Percentiles rank a stretch among this genome's conserved stretches.
These are phyloP conservation scores for Zygnema circumcarinatum DNA, from an alignment of 139 green algal genomes.

Conservation along the genomic window DNA sequence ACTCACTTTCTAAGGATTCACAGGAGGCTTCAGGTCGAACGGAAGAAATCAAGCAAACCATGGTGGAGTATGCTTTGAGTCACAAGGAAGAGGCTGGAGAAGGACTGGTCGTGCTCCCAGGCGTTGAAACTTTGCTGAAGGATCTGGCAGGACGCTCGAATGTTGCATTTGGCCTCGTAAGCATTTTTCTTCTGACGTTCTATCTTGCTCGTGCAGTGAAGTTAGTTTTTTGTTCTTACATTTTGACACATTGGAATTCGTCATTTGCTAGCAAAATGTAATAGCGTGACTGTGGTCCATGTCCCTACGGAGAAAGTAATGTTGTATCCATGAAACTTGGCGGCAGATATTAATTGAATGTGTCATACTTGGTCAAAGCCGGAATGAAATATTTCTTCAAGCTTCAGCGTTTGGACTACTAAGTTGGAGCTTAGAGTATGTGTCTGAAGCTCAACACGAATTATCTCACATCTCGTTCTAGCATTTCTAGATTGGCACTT, in stretches of 20 bases:
- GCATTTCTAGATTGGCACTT: too few species aligned
- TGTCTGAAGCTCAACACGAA: too few species aligned
- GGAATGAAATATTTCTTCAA: too few species aligned
- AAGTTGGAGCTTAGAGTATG: too few species aligned
- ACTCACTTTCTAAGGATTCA: neutral
- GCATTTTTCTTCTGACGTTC: neutral
- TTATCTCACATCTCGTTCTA: too few species aligned
- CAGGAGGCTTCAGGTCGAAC: slow-evolving; percentile 39
- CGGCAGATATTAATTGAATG: neutral
- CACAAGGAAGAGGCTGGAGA: slow-evolving; percentile 20
- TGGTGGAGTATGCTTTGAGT: slow-evolving; percentile 64
- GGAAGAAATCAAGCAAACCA: slow-evolving; percentile 61
- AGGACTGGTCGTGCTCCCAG: slow-evolving; percentile 73
- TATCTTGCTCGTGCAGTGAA: slow-evolving; percentile 46
- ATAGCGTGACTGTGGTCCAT: too few species aligned
- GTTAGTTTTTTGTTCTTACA: neutral
- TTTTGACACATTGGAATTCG: neutral
- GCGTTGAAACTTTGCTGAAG: slow-evolving; percentile 68
- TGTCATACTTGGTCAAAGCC: too few species aligned
- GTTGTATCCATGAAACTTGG: too few species aligned
- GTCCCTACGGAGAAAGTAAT: too few species aligned
- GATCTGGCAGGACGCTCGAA: neutral
- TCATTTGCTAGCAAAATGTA: neutral
- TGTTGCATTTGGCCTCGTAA: slow-evolving; percentile 32
- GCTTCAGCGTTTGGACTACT: too few species aligned